These are phyloP conservation scores for Gentiana straminea DNA, from an alignment of 257 asterid genomes.

Conservation along the genomic window DNA sequence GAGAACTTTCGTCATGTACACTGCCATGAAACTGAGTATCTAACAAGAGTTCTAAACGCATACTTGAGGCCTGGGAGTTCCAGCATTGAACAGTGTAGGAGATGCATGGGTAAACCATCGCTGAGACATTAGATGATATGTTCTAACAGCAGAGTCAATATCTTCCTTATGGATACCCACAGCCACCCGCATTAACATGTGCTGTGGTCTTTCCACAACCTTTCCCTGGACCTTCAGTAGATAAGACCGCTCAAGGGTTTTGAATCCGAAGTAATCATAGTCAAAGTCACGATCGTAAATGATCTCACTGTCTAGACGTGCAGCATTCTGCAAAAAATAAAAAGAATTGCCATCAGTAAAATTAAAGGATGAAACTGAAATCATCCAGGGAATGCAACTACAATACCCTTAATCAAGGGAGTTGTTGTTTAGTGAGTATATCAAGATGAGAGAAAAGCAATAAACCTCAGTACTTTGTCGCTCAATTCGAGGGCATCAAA, in stretches of 20 bases:
- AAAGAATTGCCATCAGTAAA: slow-evolving; percentile 3
- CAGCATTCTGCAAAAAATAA: slow-evolving; percentile 50
- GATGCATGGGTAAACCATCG: slow-evolving; percentile 98
- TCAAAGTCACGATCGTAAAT: slow-evolving; percentile 91
- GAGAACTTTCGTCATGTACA: background rate
- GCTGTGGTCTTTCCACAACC: slow-evolving; percentile 97
- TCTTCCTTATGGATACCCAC: slow-evolving; percentile 89
- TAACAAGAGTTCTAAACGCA: background rate
- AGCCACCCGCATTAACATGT: slow-evolving; percentile 96
- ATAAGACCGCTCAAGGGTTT: slow-evolving; percentile 91
- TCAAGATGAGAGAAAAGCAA: no score
- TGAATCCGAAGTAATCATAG: slow-evolving; percentile 89
- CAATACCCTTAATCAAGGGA: no score
- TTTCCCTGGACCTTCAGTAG: slow-evolving; percentile 68
- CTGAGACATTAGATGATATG: slow-evolving; percentile 91
- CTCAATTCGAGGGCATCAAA: no score
- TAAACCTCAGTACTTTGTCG: no score
- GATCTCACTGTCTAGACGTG: slow-evolving; percentile 85
- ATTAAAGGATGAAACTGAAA: background rate
- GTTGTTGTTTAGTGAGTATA: no score
- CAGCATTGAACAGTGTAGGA: slow-evolving; percentile 93
- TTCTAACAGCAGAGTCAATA: slow-evolving; percentile 58
- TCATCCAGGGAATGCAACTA: no score
- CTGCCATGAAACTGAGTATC: background rate
- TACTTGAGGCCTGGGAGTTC: slow-evolving; percentile 98